Evolutionary conservation across 371 early-diverging fungal genomes (phyloP), one percentile per base, ranked within the genome.

Genomic region (Rhizopus stolonifer): DNA sequence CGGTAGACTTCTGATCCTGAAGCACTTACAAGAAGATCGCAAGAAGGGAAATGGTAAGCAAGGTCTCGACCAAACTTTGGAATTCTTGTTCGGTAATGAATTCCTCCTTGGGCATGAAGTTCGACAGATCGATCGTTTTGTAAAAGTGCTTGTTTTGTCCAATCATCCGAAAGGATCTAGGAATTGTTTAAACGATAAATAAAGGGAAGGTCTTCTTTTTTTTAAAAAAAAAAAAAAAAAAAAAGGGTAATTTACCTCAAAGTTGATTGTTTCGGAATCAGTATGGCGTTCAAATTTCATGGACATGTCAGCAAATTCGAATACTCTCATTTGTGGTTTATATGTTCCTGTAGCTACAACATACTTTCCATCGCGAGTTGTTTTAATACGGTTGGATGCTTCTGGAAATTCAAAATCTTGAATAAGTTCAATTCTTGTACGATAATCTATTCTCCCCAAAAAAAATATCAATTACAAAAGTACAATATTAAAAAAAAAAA

Each of bases 361-460:
- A 68, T 80, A 87, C 39, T 92, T 84, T 36, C 94, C 90, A 72
- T 98, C 96, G 9, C 81, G 71, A 1, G 98, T 94, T 14, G 86
- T 77, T 55, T 90, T 88, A 46, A 99, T 77, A 53, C 85, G 81
- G 22, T 87, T 78, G 5, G 93, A 91, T 0, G 99, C 97, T 72
- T 95, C 94, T n/a, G 99, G 95, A 66, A 98, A 98, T 64, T 93
- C 94, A 69, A 99, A 98, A 66, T 97, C 96, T 68, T 98, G 98
- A 61, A 98, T 88, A 15, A 97, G 80, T 67, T 96, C 95, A 52
- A 97, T 84, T 34, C 97, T 80, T 22, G 89, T 86, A 43, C 90
- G 80, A 79, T 85, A 96, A 52, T 95, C 95, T 89, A 71, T 29
- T 36, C 0, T 9, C 0, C 31, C 15, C 33, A 44, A 33, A 14